Percentiles rank a stretch among this genome's conserved stretches.
These are phyloP conservation scores for Paramecium primaurelia DNA, from an alignment of 73 alveolate genomes.

Conservation along the genomic window DNA sequence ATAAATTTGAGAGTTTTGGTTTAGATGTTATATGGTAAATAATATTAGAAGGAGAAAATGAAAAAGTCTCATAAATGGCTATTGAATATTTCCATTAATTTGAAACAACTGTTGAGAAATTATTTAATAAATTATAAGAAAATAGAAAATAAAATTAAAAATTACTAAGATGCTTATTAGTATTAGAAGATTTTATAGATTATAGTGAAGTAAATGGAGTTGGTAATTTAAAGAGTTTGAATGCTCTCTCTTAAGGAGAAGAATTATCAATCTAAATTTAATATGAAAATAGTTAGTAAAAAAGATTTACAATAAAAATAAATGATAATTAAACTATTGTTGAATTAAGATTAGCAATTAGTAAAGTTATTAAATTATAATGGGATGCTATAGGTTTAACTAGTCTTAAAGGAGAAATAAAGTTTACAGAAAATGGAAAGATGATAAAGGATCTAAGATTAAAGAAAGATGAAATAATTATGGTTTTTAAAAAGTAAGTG, in stretches of 20 bases:
- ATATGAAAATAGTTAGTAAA: constrained; percentile 59
- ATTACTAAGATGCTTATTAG: constrained; percentile 55
- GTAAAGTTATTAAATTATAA: constrained; percentile 53
- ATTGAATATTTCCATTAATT: not conserved
- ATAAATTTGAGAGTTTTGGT: constrained; percentile 58
- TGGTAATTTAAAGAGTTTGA: constrained; percentile 73
- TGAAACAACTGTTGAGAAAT: not conserved
- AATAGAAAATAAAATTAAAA: constrained; percentile 52
- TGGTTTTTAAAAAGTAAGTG: not conserved
- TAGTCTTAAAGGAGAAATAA: constrained; percentile 70
- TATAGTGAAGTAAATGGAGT: constrained; percentile 88
- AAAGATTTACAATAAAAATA: constrained; percentile 67
- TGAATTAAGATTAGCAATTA: constrained; percentile 76
- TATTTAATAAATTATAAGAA: constrained; percentile 27
- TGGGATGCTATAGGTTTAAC: constrained; percentile 69
- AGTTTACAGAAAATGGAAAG: constrained; percentile 80
- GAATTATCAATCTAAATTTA: constrained; percentile 47
- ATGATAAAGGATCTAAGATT: constrained; percentile 77
- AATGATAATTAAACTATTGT: constrained; percentile 78
- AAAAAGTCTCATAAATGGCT: not conserved
- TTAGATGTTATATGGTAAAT: constrained; percentile 64
- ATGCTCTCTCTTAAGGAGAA: constrained; percentile 65
- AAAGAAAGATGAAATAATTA: constrained; percentile 44
- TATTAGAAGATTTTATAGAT: constrained; percentile 67
- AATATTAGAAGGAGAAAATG: constrained; percentile 54